Percentiles rank a stretch among this genome's conserved stretches.
These are phyloP conservation scores for Cyclotella distinguenda DNA, from an alignment of 108 stramenopile genomes.

Conservation along the genomic window DNA sequence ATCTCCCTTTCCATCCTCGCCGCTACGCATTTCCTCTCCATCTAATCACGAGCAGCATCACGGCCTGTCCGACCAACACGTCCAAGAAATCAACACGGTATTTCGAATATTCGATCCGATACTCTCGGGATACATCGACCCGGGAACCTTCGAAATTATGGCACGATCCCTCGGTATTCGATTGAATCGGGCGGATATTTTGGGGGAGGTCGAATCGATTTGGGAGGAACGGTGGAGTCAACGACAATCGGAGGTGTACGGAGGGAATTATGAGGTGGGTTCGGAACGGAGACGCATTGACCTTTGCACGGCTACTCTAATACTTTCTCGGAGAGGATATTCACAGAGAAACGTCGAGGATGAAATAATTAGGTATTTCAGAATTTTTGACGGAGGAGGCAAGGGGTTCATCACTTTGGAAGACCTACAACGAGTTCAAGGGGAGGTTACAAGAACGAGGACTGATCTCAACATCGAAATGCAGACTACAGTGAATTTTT, in stretches of 20 bases:
- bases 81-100: conserved; percentile 17
- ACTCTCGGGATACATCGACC: conserved; percentile 19
- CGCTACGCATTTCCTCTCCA: neutral
- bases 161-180: conserved; percentile 28
- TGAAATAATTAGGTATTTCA: conserved; percentile 29
- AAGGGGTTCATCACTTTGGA: conserved; percentile 36
- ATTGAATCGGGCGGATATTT: conserved; percentile 2
- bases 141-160: conserved; percentile 16
- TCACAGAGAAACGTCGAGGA: conserved; percentile 19
- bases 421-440: conserved; percentile 26
- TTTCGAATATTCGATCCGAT: conserved; percentile 33
- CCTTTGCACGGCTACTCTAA: conserved; percentile 11
- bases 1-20: conserved; percentile 11
- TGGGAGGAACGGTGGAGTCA: conserved; percentile 12
- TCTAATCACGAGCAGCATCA: neutral
- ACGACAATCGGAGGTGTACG: neutral
- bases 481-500: neutral
- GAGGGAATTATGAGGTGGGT: too few species aligned
- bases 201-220: neutral
- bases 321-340: conserved; percentile 19
- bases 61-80: conserved; percentile 3
- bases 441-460: neutral
- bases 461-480: conserved; percentile 1
- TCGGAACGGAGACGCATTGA: conserved; percentile 10
- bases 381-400: conserved; percentile 18